Conservation (phyloP, 2,329 filamentous ascomycete species). For the Pseudogymnoascus sp. region DNA sequence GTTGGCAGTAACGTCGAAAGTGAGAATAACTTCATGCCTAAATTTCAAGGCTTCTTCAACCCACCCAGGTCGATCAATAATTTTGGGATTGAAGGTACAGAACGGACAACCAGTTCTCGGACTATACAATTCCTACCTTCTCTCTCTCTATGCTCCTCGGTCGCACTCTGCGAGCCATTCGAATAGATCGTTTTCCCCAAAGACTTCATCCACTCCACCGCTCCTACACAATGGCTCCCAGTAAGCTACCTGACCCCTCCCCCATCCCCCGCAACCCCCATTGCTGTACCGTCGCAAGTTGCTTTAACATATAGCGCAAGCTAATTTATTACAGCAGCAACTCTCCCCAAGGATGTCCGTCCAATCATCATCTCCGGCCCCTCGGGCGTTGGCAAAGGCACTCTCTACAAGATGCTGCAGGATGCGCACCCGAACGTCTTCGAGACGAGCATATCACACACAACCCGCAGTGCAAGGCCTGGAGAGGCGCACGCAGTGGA, state of each 20-base stretch:
- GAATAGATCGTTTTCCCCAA: constrained; percentile 16
- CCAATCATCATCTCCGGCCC: constrained; percentile 76
- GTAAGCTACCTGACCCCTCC: constrained; percentile 17
- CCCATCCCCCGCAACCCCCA: constrained; percentile 13
- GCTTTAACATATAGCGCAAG: not conserved
- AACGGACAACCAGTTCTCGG: not conserved
- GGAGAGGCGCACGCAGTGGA: constrained; percentile 70
- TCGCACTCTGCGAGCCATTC: constrained; percentile 16
- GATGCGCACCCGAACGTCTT: constrained; percentile 48
- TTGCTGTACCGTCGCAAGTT: not conserved
- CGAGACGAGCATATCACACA: constrained; percentile 61
- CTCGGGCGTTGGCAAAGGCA: constrained; percentile 74
- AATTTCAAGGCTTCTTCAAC: not conserved
- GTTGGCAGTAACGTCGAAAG: not conserved
- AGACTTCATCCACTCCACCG: constrained; percentile 10
- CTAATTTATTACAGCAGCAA: not conserved
- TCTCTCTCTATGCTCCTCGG: constrained; percentile 19
- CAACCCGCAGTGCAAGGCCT: constrained; percentile 67
- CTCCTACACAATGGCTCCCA: constrained; percentile 26
- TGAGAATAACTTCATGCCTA: not conserved
- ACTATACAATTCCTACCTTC: not conserved
- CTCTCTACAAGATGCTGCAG: constrained; percentile 67
- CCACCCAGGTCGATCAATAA: constrained; percentile 3
- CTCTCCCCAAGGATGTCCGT: constrained; percentile 29
- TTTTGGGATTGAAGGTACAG: not conserved